Evolutionary conservation across 2,329 filamentous ascomycete genomes (phyloP).

Genomic region (Zymoseptoria ardabiliae): DNA sequence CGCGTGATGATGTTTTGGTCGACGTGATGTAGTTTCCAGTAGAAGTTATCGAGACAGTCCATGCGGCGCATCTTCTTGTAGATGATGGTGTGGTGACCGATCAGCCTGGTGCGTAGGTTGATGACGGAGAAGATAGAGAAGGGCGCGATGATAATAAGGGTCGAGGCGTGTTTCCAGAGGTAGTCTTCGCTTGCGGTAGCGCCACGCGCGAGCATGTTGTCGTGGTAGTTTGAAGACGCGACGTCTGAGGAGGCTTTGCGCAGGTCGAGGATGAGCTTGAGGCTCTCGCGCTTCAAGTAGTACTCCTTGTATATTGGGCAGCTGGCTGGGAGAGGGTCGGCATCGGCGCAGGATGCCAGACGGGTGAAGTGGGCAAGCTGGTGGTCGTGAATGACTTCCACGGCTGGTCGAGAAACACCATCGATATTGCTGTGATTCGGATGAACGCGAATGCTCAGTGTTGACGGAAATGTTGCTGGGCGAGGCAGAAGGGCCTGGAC

Average conservation of each 20-base stretch:
- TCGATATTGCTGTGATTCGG: not conserved
- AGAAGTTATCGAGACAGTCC: not conserved
- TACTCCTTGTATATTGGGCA: not conserved
- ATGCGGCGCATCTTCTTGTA: not conserved
- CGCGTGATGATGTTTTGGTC: not conserved
- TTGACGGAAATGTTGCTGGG: not conserved
- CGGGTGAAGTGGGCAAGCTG: not conserved
- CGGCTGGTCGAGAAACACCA: too few relatives aligned
- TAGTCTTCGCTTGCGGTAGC: not conserved
- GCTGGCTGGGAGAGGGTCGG: not conserved
- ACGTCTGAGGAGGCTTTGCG: not conserved
- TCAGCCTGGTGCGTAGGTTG: not conserved
- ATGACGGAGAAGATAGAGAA: not conserved
- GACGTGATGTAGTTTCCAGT: not conserved
- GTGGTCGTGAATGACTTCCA: not conserved
- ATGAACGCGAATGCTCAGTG: not conserved
- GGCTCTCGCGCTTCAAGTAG: not conserved
- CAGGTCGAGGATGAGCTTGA: not conserved
- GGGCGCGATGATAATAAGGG: not conserved
- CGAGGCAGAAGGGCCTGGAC: not conserved
- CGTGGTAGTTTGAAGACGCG: not conserved
- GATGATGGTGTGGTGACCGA: not conserved
- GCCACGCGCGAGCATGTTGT: not conserved
- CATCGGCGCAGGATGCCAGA: not conserved
- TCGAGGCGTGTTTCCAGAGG: not conserved